A percentile compares a stretch with the other conserved stretches of the same genome.
These are phyloP conservation scores for Colletotrichum tanaceti DNA, from an alignment of 2,329 filamentous ascomycete genomes.

Conservation along the genomic window DNA sequence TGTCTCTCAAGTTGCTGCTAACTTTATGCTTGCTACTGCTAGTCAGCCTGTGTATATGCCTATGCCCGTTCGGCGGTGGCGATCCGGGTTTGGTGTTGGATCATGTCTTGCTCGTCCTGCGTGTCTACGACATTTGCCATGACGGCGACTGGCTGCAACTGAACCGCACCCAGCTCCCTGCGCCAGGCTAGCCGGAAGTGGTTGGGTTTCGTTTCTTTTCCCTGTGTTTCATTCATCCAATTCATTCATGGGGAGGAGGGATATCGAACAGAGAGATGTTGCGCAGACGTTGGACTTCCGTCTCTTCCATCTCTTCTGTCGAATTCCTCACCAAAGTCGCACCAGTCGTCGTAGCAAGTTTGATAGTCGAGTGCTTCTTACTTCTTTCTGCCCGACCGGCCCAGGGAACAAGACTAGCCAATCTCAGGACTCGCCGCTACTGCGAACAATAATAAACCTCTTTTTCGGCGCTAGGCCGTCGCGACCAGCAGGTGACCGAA, in stretches of 20 bases:
- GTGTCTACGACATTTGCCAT: conserved; percentile 35
- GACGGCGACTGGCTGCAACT: conserved; percentile 17
- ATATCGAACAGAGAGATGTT: conserved; percentile 5
- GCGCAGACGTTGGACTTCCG: conserved; percentile 2
- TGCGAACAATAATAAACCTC: conserved; percentile 1
- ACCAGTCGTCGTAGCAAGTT: conserved; percentile 11
- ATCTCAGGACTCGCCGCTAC: conserved; percentile 4
- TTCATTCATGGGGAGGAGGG: not conserved
- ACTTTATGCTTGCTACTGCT: too few relatives aligned
- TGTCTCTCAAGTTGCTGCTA: conserved; percentile 25
- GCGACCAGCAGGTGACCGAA: conserved; percentile 3
- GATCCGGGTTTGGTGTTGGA: not conserved
- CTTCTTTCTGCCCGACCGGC: conserved; percentile 13
- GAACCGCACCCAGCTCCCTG: conserved; percentile 21
- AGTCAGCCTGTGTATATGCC: too few relatives aligned
- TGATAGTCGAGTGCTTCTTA: not conserved
- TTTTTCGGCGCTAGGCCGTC: conserved; percentile 11
- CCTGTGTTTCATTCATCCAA: conserved; percentile 2
- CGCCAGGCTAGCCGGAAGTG: conserved; percentile 14
- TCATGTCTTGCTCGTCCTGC: conserved; percentile 10
- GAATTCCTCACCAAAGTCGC: not conserved
- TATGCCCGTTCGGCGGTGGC: conserved; percentile 6
- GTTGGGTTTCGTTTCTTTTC: conserved; percentile 34
- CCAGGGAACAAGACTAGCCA: conserved; percentile 7
- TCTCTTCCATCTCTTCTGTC: conserved; percentile 29